A percentile compares a stretch with the other conserved stretches of the same genome.
Conservation (phyloP, 176 grass and related monocot genomes). For the Triticum dicoccoides region DNA sequence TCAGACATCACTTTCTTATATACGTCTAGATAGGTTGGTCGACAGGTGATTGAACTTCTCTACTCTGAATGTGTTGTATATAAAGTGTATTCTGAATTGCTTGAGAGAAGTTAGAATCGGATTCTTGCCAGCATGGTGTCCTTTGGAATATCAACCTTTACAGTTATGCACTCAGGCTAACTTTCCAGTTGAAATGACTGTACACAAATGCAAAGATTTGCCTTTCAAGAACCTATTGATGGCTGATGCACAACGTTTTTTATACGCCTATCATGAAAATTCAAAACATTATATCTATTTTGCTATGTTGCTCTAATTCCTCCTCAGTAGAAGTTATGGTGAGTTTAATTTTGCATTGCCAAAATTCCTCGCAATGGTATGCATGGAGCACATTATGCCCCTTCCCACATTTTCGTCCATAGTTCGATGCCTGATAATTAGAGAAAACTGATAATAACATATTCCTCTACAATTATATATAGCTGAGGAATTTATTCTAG, state of each 20-base stretch:
- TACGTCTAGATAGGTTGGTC: not conserved
- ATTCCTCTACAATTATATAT: not conserved
- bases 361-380: not conserved
- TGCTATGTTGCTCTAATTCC: not conserved
- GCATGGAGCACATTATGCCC: not conserved
- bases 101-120: not conserved
- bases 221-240: conserved; percentile 2
- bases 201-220: not conserved
- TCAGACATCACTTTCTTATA: not conserved
- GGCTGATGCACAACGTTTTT: not conserved
- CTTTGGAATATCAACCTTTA: conserved; percentile 26
- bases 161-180: conserved; percentile 7
- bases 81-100: conserved; percentile 16
- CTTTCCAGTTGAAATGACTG: conserved; percentile 19
- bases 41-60: conserved; percentile 6
- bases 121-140: conserved; percentile 15
- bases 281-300: not conserved
- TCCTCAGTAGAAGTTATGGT: not conserved
- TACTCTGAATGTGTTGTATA: not conserved
- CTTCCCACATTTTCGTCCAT: not conserved
- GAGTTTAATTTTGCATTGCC: not conserved
- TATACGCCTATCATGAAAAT: not conserved
- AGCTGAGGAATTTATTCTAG: not conserved
- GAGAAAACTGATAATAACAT: conserved; percentile 7
- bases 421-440: conserved; percentile 3